Evolutionary conservation across 2,329 filamentous ascomycete species (phyloP), one percentile per base, ranked within the genome.

Genomic region (Fusarium goolgardi): DNA sequence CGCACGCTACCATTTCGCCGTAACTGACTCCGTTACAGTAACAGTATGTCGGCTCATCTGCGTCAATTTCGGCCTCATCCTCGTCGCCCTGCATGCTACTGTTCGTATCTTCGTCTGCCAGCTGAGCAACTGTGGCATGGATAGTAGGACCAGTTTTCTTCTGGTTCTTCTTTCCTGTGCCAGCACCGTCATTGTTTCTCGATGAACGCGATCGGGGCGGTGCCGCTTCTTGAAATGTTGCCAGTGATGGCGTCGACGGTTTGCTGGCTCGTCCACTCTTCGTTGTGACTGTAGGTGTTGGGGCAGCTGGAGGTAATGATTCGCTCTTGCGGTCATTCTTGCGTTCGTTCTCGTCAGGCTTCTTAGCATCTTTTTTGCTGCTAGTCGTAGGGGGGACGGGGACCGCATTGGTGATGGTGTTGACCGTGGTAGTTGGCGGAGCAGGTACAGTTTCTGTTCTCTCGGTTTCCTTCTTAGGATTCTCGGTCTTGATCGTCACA

Each of bases 1-100:
- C 92, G 75, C 91, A 94, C 4, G 90, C 92, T 43, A 94, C 91
- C 92, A 94, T 94, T 79, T 93, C 91, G 21, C 92, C 91, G 75
- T 93, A 94, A 73, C 91, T 93, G 55, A 93, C 89, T 47, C 89
- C 86, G 71, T 93, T 91, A 77, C 92, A 94, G 79, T 92, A 92
- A 78, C 92, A 93, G 77, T 94, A 94, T 16, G 88, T 84, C 37
- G 89, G 90, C 75, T 94, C 91, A 67, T 91, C 88, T 6, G 85
- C 87, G 63, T 91, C 90, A 37, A 91, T 88, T 10, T 88, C 88
- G 15, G 88, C 89, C 16, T 80, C 80, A 11, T 80, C 80, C 9
- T 79, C 78, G 7, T 80, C 78, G 16, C 63, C 75, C 51, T 80
- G 80, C 56, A 78, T 77, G 65, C 80, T 82, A 55, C 79, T 81